Conservation (phyloP, 305 asterid species). For the Solanum hybrid region DNA sequence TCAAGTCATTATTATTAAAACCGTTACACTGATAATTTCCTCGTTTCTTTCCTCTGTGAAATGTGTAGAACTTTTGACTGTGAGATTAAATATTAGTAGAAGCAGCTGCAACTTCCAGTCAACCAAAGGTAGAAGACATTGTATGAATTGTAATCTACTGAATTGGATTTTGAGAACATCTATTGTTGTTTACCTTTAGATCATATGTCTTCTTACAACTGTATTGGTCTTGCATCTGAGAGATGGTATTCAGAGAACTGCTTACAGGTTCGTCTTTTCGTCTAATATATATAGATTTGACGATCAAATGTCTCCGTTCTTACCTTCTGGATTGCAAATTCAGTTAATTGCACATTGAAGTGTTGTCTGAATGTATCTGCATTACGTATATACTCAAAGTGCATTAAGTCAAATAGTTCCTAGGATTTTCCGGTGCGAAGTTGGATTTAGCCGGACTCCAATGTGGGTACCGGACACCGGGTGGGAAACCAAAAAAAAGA, state of each 20-base stretch:
- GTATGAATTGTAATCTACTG: background rate
- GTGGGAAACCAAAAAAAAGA: background rate
- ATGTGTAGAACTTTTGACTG: background rate
- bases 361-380: background rate
- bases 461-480: background rate
- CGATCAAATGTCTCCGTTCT: background rate
- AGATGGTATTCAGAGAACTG: background rate
- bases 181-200: constrained; percentile 4
- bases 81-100: background rate
- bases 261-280: background rate
- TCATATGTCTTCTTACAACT: background rate
- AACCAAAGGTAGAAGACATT: background rate
- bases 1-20: background rate
- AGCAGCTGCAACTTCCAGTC: constrained; percentile 5
- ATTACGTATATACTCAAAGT: background rate
- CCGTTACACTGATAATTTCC: background rate
- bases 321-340: background rate
- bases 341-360: background rate
- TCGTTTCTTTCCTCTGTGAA: background rate
- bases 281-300: background rate
- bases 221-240: background rate
- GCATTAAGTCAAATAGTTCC: background rate
- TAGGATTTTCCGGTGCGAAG: background rate
- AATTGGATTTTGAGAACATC: constrained; percentile 5
- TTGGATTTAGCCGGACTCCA: background rate